Conservation (phyloP, 441 rosid genomes). For the Jatropha podagrica region DNA sequence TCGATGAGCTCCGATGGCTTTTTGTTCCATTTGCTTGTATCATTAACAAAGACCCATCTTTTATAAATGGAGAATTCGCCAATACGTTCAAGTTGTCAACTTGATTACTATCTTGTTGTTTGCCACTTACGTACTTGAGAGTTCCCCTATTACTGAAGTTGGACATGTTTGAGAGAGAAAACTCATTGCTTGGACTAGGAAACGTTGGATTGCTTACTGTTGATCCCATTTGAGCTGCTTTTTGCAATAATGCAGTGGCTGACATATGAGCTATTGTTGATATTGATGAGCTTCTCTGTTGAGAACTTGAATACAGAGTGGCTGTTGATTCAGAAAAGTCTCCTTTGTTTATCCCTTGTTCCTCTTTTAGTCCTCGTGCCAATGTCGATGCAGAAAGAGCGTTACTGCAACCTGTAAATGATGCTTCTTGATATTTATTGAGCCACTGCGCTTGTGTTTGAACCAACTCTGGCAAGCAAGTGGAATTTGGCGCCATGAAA, state of each 20-base stretch:
- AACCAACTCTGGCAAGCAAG: conserved; percentile 33
- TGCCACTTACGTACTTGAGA: conserved; percentile 18
- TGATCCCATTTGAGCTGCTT: conserved; percentile 80
- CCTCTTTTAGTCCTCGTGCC: conserved; percentile 35
- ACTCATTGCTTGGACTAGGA: not conserved
- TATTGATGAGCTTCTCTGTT: conserved; percentile 9
- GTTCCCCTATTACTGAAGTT: not conserved
- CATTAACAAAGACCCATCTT: conserved; percentile 14
- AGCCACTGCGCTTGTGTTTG: conserved; percentile 36
- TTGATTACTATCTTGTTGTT: conserved; percentile 21
- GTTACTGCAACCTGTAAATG: conserved; percentile 11
- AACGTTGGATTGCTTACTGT: conserved; percentile 38
- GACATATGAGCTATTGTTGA: conserved; percentile 48
- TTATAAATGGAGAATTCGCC: not conserved
- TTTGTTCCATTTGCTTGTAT: conserved; percentile 13
- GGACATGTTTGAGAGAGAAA: conserved; percentile 18
- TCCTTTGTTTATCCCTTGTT: conserved; percentile 32
- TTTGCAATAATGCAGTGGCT: conserved; percentile 73
- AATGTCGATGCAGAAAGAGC: conserved; percentile 8
- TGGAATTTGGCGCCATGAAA: conserved; percentile 2
- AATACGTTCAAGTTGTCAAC: conserved; percentile 21
- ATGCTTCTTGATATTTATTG: conserved; percentile 34
- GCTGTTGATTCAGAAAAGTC: conserved; percentile 33
- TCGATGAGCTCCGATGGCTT: conserved; percentile 6
- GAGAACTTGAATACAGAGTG: conserved; percentile 35